phyloP scores from a whole-genome alignment of 768 basidiomycete species.

The Leccinum incarnatum region DNA sequence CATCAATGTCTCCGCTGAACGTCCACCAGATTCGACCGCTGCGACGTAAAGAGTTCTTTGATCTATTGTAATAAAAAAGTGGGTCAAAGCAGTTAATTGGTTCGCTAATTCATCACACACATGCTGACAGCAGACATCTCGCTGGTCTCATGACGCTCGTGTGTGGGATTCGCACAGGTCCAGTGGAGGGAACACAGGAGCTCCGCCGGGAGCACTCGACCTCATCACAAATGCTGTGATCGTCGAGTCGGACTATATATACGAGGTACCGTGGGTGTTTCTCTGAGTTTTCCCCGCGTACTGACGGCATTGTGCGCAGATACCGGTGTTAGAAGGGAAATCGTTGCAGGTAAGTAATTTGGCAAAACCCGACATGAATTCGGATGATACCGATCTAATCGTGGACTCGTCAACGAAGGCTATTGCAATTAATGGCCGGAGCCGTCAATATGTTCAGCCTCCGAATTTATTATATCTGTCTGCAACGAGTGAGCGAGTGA shows the following conservation, averaged over 20 bases:
- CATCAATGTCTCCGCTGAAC: conserved; percentile 90
- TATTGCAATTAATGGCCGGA: neutral
- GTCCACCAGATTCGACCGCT: conserved; percentile 94
- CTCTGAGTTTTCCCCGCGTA: neutral
- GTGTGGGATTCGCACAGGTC: neutral
- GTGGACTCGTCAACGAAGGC: neutral
- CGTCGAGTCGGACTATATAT: conserved; percentile 64
- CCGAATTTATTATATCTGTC: neutral
- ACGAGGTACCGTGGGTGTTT: neutral
- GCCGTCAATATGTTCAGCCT: neutral
- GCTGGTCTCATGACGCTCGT: neutral
- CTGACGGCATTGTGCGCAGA: neutral
- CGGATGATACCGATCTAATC: neutral
- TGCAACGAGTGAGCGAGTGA: neutral
- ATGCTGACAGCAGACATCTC: conserved; percentile 31
- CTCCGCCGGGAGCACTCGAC: conserved; percentile 32
- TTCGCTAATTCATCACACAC: conserved; percentile 43
- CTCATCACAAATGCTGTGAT: conserved; percentile 95
- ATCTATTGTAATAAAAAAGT: conserved; percentile 64
- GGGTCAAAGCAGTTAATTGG: conserved; percentile 76
- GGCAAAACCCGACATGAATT: neutral
- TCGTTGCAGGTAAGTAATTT: neutral
- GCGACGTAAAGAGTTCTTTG: conserved; percentile 81
- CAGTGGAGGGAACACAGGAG: neutral
- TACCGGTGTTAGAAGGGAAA: neutral